Evolutionary conservation across 331 rosid species (phyloP).

Genomic region (Spiraea crenata): DNA sequence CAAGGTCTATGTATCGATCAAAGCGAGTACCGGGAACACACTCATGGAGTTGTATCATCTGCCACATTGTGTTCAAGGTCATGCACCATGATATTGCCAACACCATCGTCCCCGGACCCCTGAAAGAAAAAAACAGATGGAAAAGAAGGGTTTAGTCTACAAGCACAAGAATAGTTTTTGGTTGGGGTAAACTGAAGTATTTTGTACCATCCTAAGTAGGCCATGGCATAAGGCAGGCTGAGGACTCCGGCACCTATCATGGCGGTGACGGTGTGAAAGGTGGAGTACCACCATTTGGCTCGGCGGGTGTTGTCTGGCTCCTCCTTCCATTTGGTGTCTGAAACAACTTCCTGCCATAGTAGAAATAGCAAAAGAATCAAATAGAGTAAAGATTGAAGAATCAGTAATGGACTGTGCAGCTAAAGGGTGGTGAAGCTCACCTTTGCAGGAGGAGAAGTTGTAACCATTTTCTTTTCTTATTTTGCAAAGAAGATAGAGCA

Average conservation of each 20-base stretch:
- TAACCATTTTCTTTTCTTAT: slow-evolving; percentile 37
- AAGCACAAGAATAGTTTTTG: background rate
- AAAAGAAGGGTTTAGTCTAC: background rate
- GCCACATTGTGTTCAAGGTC: slow-evolving; percentile 88
- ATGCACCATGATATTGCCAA: slow-evolving; percentile 66
- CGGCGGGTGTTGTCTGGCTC: slow-evolving; percentile 44
- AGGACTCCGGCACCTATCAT: slow-evolving; percentile 94
- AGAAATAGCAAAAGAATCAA: background rate
- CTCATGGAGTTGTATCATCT: slow-evolving; percentile 88
- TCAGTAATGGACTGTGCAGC: background rate
- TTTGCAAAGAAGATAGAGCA: slow-evolving; percentile 19
- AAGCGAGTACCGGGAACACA: slow-evolving; percentile 81
- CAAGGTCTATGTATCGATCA: slow-evolving; percentile 78
- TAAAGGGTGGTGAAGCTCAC: slow-evolving; percentile 25
- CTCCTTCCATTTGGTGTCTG: slow-evolving; percentile 49
- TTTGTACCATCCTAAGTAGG: slow-evolving; percentile 81
- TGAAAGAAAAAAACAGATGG: slow-evolving; percentile 24
- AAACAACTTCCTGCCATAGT: slow-evolving; percentile 35
- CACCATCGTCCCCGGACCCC: slow-evolving; percentile 83
- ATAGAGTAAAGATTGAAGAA: background rate
- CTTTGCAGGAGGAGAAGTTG: slow-evolving; percentile 54
- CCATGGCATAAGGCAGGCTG: slow-evolving; percentile 87
- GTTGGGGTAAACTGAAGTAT: too few species aligned
- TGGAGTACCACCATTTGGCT: slow-evolving; percentile 95
- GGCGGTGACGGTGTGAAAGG: slow-evolving; percentile 86